These are phyloP conservation scores for Phytophthora macrochlamydospora DNA, from an alignment of 352 stramenopile species.

Conservation along the genomic window DNA sequence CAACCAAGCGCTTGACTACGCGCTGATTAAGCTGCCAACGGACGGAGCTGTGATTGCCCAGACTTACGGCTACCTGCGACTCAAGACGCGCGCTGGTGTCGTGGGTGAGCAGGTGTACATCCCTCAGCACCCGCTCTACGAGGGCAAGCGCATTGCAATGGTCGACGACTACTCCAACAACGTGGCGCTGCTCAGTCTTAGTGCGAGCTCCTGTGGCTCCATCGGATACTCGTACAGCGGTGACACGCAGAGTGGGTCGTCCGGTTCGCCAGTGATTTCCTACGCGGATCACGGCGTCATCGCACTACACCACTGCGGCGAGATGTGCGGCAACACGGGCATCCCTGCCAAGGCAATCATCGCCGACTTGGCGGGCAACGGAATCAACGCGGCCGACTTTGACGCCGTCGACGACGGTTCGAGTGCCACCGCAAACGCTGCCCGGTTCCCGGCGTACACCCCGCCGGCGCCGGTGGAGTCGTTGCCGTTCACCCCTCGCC, in stretches of 20 bases:
- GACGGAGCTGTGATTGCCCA: slow-evolving; percentile 33
- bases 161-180: slow-evolving; percentile 53
- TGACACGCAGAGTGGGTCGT: slow-evolving; percentile 69
- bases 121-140: slow-evolving; percentile 51
- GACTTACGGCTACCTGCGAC: slow-evolving; percentile 67
- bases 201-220: slow-evolving; percentile 37
- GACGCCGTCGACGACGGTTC: slow-evolving; percentile 42
- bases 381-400: slow-evolving; percentile 38
- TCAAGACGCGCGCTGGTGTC: slow-evolving; percentile 36
- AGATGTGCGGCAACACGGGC: slow-evolving; percentile 63
- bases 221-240: slow-evolving; percentile 64
- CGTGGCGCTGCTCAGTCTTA: slow-evolving; percentile 40
- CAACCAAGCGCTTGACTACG: slow-evolving; percentile 61
- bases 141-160: slow-evolving; percentile 57
- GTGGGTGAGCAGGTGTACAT: slow-evolving; percentile 58
- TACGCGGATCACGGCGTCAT: slow-evolving; percentile 59
- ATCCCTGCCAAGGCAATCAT: slow-evolving; percentile 55
- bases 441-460: slow-evolving; percentile 48
- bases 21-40: slow-evolving; percentile 52
- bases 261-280: slow-evolving; percentile 62
- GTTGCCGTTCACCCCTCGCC: slow-evolving; percentile 15
- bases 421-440: slow-evolving; percentile 19
- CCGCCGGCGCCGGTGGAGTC: slow-evolving; percentile 23
- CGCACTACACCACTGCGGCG: slow-evolving; percentile 72
- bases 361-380: slow-evolving; percentile 38